Evolutionary conservation across 2,329 filamentous ascomycete species (phyloP).

Genomic region (Trichothecium roseum): DNA sequence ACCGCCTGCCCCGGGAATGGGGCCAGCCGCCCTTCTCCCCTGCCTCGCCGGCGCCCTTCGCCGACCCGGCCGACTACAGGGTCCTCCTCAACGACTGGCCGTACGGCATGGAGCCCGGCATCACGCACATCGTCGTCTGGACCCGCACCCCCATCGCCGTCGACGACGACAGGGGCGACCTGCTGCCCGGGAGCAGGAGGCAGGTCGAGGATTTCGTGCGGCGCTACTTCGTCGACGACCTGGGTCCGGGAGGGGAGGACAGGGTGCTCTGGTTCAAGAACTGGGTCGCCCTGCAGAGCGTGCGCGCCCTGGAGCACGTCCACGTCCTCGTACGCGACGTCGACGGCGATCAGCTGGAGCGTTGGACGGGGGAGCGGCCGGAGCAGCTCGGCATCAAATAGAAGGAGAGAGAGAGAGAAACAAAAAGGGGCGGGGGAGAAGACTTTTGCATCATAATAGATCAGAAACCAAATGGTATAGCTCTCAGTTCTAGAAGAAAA

Average conservation of each 20-base stretch:
- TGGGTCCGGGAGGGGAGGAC: constrained; percentile 38
- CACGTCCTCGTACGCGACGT: constrained; percentile 60
- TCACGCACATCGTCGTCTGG: constrained; percentile 86
- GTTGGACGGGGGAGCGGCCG: constrained; percentile 40
- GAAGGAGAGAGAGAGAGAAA: constrained; percentile 1
- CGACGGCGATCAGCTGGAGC: constrained; percentile 37
- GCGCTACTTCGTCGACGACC: constrained; percentile 52
- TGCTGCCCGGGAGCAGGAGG: constrained; percentile 56
- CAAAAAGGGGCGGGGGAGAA: too few relatives aligned
- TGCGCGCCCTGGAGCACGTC: constrained; percentile 80
- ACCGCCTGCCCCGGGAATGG: constrained; percentile 62
- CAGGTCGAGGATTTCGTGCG: constrained; percentile 61
- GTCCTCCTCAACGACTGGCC: constrained; percentile 91
- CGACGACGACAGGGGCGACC: constrained; percentile 57
- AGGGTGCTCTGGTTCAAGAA: constrained; percentile 85
- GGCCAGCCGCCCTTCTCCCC: constrained; percentile 45
- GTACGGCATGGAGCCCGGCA: constrained; percentile 59
- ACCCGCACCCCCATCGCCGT: constrained; percentile 72
- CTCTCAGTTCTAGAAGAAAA: not conserved
- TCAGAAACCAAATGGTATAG: too few relatives aligned
- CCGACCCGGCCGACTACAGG: constrained; percentile 47
- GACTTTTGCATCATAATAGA: constrained; percentile 4
- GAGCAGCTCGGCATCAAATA: constrained; percentile 11
- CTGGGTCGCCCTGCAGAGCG: constrained; percentile 79
- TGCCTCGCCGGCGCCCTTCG: constrained; percentile 39